Evolutionary conservation across 2,329 filamentous ascomycete species (phyloP).

Genomic region (Neopestalotiopsis clavispora): DNA sequence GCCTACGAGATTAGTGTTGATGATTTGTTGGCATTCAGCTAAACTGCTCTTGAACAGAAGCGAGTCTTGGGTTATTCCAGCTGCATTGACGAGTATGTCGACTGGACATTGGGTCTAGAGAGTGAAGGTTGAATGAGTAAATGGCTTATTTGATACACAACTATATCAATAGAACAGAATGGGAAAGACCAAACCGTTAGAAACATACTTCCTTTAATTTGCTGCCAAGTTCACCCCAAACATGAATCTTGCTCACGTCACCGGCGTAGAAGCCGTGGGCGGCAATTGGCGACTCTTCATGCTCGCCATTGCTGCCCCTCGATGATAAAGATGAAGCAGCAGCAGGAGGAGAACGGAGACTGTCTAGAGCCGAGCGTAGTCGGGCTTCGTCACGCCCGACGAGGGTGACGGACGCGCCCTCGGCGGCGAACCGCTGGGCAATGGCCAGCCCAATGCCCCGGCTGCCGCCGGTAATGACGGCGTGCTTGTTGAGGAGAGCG

Average conservation of each 20-base stretch:
- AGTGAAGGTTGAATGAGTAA: too few relatives aligned
- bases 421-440: constrained; percentile 65
- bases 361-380: constrained; percentile 45
- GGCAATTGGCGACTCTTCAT: constrained; percentile 15
- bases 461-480: constrained; percentile 72
- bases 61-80: constrained; percentile 71
- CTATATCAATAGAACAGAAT: too few relatives aligned
- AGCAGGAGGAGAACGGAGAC: constrained; percentile 29
- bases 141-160: too few relatives aligned
- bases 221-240: constrained; percentile 25
- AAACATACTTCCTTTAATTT: constrained; percentile 21
- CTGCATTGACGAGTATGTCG: constrained; percentile 78
- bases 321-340: too few relatives aligned
- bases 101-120: constrained; percentile 24
- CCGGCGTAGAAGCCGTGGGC: constrained; percentile 24
- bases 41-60: constrained; percentile 63
- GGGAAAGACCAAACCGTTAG: not conserved
- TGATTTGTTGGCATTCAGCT: constrained; percentile 57
- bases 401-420: constrained; percentile 65
- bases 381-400: constrained; percentile 60
- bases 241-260: constrained; percentile 24
- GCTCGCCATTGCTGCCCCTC: constrained; percentile 10
- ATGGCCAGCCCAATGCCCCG: constrained; percentile 74
- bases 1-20: constrained; percentile 73
- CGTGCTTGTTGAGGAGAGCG: constrained; percentile 52